A percentile compares a stretch with the other conserved stretches of the same genome.
Conservation (phyloP, 495 filamentous ascomycete genomes). For the Acidiella bohemica region DNA sequence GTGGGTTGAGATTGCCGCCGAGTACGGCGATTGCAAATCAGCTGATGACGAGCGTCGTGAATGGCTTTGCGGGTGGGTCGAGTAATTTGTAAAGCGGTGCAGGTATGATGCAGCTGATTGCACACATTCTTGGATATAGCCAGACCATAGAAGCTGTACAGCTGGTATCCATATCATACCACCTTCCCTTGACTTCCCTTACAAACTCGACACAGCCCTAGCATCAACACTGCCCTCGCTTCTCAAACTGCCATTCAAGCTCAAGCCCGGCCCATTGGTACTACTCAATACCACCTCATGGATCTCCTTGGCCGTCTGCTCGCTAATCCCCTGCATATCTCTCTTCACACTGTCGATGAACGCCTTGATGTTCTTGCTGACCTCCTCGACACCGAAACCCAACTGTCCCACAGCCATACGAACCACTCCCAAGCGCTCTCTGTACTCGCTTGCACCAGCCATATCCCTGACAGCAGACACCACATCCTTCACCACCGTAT, state of each 20-base stretch:
- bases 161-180: background rate
- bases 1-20: constrained; percentile 31
- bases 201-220: constrained; percentile 31
- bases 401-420: constrained; percentile 82
- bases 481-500: constrained; percentile 75
- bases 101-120: background rate
- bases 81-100: constrained; percentile 15
- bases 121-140: background rate
- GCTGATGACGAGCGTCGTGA: constrained; percentile 29
- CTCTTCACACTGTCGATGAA: constrained; percentile 66
- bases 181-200: background rate
- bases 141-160: constrained; percentile 7
- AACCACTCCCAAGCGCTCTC: constrained; percentile 72
- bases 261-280: constrained; percentile 74
- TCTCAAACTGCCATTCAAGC: constrained; percentile 63
- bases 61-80: constrained; percentile 26
- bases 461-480: constrained; percentile 55
- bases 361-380: constrained; percentile 70
- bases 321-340: constrained; percentile 54
- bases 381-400: constrained; percentile 72
- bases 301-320: constrained; percentile 64
- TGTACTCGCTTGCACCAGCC: constrained; percentile 72
- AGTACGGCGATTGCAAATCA: constrained; percentile 37
- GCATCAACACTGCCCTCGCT: constrained; percentile 42
- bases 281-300: constrained; percentile 86